These are phyloP conservation scores for Epichloe gansuensis DNA, from an alignment of 2,329 filamentous ascomycete genomes.

Conservation along the genomic window DNA sequence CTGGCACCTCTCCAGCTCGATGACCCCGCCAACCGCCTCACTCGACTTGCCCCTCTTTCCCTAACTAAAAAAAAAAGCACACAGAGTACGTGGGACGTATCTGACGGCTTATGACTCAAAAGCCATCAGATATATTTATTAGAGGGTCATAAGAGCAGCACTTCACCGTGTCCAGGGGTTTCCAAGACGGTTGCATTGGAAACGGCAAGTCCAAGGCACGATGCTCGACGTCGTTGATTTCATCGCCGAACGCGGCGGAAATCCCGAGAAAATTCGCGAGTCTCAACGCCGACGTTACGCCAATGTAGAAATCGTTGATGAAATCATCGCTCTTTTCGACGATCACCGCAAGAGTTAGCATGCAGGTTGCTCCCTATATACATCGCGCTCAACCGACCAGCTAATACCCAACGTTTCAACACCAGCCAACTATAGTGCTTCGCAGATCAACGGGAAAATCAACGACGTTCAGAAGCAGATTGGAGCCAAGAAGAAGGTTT, in stretches of 20 bases:
- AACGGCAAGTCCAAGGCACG: slow-evolving; percentile 6
- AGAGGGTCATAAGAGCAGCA: not conserved
- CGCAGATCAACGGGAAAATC: slow-evolving; percentile 71
- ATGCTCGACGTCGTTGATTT: slow-evolving; percentile 74
- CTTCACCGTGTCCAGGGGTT: not conserved
- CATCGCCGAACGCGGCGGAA: slow-evolving; percentile 74
- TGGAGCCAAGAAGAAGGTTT: slow-evolving; percentile 76
- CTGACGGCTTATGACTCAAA: not conserved
- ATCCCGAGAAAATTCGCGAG: slow-evolving; percentile 84
- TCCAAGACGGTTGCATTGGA: not conserved
- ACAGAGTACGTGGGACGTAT: not conserved
- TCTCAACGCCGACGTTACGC: slow-evolving; percentile 76
- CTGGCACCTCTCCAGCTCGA: not conserved
- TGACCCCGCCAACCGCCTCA: not conserved
- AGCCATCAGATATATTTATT: not conserved
- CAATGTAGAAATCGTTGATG: slow-evolving; percentile 73
- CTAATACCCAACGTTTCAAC: not conserved
- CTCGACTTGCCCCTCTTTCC: not conserved
- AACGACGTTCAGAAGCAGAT: slow-evolving; percentile 87
- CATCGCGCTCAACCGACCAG: not conserved
- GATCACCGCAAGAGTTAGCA: slow-evolving; percentile 62
- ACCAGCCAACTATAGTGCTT: slow-evolving; percentile 56
- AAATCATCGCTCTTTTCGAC: slow-evolving; percentile 77
- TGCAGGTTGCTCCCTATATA: not conserved
- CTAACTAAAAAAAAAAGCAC: not conserved